Evolutionary conservation across 1,139 yeast genomes (phyloP).

Genomic region (Geotrichum restrictum): DNA sequence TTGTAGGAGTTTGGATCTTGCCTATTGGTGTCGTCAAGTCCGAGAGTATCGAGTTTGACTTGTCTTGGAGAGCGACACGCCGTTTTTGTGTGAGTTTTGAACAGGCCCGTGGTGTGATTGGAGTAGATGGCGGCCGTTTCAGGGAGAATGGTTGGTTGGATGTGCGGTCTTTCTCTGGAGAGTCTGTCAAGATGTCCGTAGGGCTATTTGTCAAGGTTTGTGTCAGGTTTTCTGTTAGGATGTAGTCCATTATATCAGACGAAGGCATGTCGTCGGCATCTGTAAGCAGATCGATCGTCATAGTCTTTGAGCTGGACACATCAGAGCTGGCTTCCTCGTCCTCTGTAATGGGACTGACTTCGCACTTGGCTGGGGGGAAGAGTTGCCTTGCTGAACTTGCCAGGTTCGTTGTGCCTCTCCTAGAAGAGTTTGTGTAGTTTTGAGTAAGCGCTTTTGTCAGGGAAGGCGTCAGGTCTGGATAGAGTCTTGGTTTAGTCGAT

Average conservation of each 20-base stretch:
- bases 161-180: not conserved
- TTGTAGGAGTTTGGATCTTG: not conserved
- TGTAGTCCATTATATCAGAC: too few species aligned
- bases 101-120: not conserved
- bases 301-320: too few species aligned
- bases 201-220: too few species aligned
- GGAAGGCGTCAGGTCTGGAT: not conserved
- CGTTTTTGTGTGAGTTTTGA: not conserved
- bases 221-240: too few species aligned
- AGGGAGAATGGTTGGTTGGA: not conserved
- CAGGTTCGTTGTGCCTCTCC: not conserved
- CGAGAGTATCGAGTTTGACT: not conserved
- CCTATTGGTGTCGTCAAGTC: not conserved
- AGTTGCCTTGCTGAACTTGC: not conserved
- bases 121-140: not conserved
- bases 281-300: not conserved
- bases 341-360: not conserved
- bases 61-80: not conserved
- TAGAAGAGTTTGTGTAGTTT: not conserved
- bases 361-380: not conserved
- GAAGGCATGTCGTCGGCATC: not conserved
- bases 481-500: not conserved
- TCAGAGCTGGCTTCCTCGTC: not conserved
- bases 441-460: not conserved
- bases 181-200: too few species aligned